Conservation (phyloP, 2,329 filamentous ascomycete genomes). For the Ophiostoma pallidulum region DNA sequence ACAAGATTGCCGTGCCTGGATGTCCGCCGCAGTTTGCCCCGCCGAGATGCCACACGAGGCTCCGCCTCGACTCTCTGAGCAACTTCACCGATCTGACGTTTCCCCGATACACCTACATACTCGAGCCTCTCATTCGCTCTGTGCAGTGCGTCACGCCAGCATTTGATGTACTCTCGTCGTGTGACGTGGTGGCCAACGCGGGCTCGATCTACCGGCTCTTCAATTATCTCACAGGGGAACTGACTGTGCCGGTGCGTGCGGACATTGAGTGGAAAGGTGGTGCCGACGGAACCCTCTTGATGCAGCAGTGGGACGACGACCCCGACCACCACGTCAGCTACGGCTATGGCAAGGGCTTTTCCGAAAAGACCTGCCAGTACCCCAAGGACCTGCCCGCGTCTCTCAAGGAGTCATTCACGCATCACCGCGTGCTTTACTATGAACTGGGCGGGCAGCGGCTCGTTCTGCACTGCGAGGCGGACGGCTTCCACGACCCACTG, state of each 20-base stretch:
- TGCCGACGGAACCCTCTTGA: constrained; percentile 9
- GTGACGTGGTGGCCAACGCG: constrained; percentile 18
- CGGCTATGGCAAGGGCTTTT: constrained; percentile 18
- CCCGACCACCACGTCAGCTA: constrained; percentile 10
- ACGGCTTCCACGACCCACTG: constrained; percentile 13
- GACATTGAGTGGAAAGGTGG: constrained; percentile 17
- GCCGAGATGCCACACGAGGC: not conserved
- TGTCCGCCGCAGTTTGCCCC: constrained; percentile 15
- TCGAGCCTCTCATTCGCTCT: constrained; percentile 19
- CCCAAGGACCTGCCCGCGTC: constrained; percentile 3
- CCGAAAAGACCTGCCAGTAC: constrained; percentile 17
- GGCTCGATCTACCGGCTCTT: constrained; percentile 18
- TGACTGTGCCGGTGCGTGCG: not conserved
- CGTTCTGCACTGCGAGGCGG: constrained; percentile 18
- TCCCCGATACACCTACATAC: constrained; percentile 11
- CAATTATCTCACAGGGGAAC: constrained; percentile 11
- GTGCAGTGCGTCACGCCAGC: constrained; percentile 12
- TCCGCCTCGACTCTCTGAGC: no score
- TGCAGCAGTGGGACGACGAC: constrained; percentile 18
- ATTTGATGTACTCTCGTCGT: constrained; percentile 7
- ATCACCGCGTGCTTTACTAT: constrained; percentile 20
- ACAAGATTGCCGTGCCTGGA: constrained; percentile 20
- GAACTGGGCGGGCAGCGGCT: constrained; percentile 15
- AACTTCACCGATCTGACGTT: no score
- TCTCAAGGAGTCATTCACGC: constrained; percentile 13